A percentile compares a stretch with the other conserved stretches of the same genome.
Evolutionary conservation across 179 eudicot genomes (phyloP).

Genomic region (Amaranthus tricolor): DNA sequence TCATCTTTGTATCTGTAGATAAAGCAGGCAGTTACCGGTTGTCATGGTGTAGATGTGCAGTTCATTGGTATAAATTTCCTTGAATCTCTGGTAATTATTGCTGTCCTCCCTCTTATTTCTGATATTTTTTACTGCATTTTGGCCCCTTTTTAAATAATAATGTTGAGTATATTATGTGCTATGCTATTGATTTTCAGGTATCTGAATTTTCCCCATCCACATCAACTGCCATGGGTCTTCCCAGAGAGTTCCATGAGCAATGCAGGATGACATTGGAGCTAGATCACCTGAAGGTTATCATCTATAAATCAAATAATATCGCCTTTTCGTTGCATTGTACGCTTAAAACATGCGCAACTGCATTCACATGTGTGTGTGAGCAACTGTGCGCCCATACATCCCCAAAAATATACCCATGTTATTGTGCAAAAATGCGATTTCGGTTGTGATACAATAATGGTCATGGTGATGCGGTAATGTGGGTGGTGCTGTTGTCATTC

Average conservation of each 20-base stretch:
- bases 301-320: slow-evolving; percentile 2
- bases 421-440: too few relatives aligned
- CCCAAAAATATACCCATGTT: not conserved
- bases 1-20: slow-evolving; percentile 45
- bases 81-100: slow-evolving; percentile 70
- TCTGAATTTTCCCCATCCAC: slow-evolving; percentile 96
- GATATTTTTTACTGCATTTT: slow-evolving; percentile 1
- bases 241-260: slow-evolving; percentile 97
- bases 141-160: not conserved
- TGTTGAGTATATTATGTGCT: slow-evolving; percentile 2
- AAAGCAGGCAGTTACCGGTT: slow-evolving; percentile 65
- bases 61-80: slow-evolving; percentile 75
- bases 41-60: slow-evolving; percentile 75
- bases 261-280: slow-evolving; percentile 76
- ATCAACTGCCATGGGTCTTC: slow-evolving; percentile 92
- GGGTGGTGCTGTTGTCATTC: too few relatives aligned
- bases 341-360: not conserved
- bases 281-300: slow-evolving; percentile 74
- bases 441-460: too few relatives aligned
- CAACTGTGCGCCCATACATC: not conserved
- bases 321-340: not conserved
- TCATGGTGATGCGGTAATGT: too few relatives aligned
- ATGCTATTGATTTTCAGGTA: slow-evolving; percentile 42
- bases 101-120: slow-evolving; percentile 4
- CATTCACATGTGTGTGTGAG: not conserved